Percentiles rank a stretch among this genome's conserved stretches.
These are phyloP conservation scores for Hapsidospora chrysogenum DNA, from an alignment of 495 filamentous ascomycete species.

Conservation along the genomic window DNA sequence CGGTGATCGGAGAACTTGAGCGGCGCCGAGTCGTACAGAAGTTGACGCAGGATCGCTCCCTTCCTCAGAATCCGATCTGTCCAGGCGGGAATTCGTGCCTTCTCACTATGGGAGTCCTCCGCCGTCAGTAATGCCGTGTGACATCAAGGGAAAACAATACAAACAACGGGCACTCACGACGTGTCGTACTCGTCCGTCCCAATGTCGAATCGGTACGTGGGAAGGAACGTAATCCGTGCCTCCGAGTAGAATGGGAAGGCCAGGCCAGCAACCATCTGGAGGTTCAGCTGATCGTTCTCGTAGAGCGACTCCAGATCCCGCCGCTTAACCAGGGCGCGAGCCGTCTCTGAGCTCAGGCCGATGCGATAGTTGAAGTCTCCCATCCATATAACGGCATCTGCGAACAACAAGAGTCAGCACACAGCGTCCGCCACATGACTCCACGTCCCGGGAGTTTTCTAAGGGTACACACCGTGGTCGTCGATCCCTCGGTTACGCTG, in stretches of 20 bases:
- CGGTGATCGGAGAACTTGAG: conserved; percentile 85
- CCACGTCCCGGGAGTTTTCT: not conserved
- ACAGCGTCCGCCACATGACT: not conserved
- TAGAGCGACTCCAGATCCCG: conserved; percentile 65
- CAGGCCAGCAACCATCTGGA: conserved; percentile 87
- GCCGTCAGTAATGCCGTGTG: not conserved
- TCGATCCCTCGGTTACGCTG: conserved; percentile 79
- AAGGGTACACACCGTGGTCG: conserved; percentile 45
- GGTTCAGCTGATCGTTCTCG: conserved; percentile 89
- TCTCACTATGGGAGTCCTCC: conserved; percentile 44
- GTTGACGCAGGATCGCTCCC: conserved; percentile 67
- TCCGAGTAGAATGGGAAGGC: conserved; percentile 88
- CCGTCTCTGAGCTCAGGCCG: conserved; percentile 63
- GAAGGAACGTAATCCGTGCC: conserved; percentile 64
- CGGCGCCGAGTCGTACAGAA: conserved; percentile 59
- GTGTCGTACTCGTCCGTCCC: conserved; percentile 80
- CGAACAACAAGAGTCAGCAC: not conserved
- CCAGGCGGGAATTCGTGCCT: conserved; percentile 90
- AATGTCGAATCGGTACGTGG: conserved; percentile 91
- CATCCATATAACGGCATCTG: conserved; percentile 82
- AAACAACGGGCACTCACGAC: conserved; percentile 48
- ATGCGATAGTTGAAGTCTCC: conserved; percentile 99
- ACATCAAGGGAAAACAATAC: not conserved
- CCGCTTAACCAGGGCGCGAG: conserved; percentile 52
- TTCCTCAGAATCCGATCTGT: conserved; percentile 84